A percentile compares a stretch with the other conserved stretches of the same genome.
Conservation (phyloP, 1,139 yeast species). For the Sugiyamaella xylanicola region DNA sequence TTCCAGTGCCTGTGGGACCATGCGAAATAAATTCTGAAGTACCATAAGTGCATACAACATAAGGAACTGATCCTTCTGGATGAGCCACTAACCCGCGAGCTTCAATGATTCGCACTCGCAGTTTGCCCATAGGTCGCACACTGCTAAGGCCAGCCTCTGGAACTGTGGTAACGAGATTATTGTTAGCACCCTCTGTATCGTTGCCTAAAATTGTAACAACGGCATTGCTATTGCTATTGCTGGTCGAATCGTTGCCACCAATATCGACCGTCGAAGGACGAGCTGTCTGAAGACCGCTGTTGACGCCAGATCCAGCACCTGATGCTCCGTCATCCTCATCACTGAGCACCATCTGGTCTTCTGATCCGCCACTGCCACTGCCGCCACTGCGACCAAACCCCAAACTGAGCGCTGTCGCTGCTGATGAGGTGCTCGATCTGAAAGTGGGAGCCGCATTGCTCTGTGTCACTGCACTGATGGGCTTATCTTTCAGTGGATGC, state of each 20-base stretch:
- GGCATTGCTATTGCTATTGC: background rate
- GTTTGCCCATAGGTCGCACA: conserved; percentile 54
- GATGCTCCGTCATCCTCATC: conserved; percentile 8
- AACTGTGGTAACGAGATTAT: background rate
- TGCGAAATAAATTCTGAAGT: conserved; percentile 83
- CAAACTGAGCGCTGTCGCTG: conserved; percentile 18
- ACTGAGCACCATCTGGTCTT: conserved; percentile 17
- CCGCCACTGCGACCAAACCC: conserved; percentile 13
- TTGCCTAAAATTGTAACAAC: background rate
- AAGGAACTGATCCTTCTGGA: conserved; percentile 65
- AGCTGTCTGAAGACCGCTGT: conserved; percentile 2
- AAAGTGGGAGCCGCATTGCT: conserved; percentile 27
- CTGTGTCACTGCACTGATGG: conserved; percentile 21
- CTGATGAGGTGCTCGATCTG: conserved; percentile 16
- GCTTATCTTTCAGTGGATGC: conserved; percentile 20
- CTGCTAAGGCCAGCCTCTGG: conserved; percentile 1
- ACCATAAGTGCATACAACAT: conserved; percentile 91
- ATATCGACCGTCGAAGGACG: conserved; percentile 6
- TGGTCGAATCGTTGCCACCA: background rate
- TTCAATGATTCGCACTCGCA: conserved; percentile 76
- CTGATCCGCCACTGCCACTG: conserved; percentile 7
- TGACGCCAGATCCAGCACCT: conserved; percentile 5
- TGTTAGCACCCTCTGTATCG: background rate
- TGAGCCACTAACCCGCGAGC: conserved; percentile 67
- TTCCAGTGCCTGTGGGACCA: conserved; percentile 23